Base-by-base conservation (phyloP, 2,329 filamentous ascomycete species). In the Metarhizium anisopliae region DNA sequence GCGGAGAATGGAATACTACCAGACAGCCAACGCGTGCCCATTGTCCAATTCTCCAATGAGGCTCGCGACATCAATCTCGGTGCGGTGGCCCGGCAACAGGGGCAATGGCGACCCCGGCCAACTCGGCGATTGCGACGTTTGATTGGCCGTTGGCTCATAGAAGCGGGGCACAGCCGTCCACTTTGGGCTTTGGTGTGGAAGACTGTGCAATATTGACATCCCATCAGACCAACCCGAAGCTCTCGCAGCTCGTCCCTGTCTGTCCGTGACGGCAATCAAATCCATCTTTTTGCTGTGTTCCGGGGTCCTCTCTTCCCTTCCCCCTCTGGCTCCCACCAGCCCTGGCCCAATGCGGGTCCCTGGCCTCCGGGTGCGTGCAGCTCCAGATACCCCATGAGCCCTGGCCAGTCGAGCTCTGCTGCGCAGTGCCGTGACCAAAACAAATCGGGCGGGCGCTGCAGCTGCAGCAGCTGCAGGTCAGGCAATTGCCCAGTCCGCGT, bases 51-150 rank as follows among this genome's bases (percentile, higher is more conserved):
- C 42, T 45, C 42, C 16, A 11, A 45, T 45, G 42, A 8, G 3
- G 40, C 14, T 35, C 18, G 10, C 42, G 16, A 14, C 32, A 16
- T 36, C 50, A 57, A 57, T 57, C 42, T 57, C 52, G 56, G 52
- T 35, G 53, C 43, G n/a, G 49, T 56, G 50, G 55, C 57, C 54
- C 50, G 55, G 55, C 55, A 55, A 54, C 56, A 56, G 51, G 54
- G 54, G 51, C 20, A 18, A 45, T 25, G 36, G 45, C 3, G 30
- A 38, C 36, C 32, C 36, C 20, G 14, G 13, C 3, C 18, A 43
- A 13, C 18, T 30, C 8, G 20, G 20, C 10, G 45, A 16, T 49
- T 45, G n/a, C 11, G 42, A 25, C 18, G 7, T 20, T 6, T 30
- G 25, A 30, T 49, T 49, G 45, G 45, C 14, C 25, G 2, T 4